Conservation (phyloP, 805 yeast species). For the Zygosaccharomyces pseudorouxii region DNA sequence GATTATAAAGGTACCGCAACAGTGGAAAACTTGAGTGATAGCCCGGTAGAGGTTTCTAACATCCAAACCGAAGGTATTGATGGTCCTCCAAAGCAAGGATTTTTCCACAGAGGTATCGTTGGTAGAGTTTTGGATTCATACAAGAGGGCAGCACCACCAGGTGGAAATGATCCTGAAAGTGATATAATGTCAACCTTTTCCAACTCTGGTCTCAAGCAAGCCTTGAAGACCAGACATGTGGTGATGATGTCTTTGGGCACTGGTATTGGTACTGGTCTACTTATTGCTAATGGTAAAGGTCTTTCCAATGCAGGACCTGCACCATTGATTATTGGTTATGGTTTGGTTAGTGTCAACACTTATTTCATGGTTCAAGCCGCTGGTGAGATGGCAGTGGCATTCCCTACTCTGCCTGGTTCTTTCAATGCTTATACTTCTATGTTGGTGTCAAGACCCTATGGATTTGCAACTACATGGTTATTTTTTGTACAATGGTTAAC, state of each 20-base stretch:
- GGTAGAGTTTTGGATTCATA: constrained; percentile 23
- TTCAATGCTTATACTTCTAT: constrained; percentile 38
- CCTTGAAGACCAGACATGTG: constrained; percentile 43
- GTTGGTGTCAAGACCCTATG: constrained; percentile 61
- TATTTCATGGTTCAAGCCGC: constrained; percentile 54
- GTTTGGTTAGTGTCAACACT: constrained; percentile 52
- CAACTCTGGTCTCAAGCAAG: constrained; percentile 16
- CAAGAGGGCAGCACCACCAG: constrained; percentile 17
- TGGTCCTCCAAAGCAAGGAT: constrained; percentile 41
- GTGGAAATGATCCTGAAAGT: constrained; percentile 15
- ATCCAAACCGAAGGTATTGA: constrained; percentile 25
- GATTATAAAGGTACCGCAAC: constrained; percentile 1
- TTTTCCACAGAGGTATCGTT: constrained; percentile 1
- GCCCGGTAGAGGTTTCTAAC: constrained; percentile 3
- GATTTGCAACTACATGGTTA: constrained; percentile 71
- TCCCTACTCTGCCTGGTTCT: constrained; percentile 38
- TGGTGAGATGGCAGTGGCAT: constrained; percentile 40
- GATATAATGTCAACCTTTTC: constrained; percentile 14
- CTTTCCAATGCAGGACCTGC: constrained; percentile 43
- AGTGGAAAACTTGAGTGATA: background rate
- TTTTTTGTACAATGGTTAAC: constrained; percentile 62
- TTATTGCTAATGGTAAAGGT: constrained; percentile 51
- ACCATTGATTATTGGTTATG: constrained; percentile 49
- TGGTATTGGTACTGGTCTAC: constrained; percentile 72
- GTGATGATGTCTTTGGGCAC: constrained; percentile 79